phyloP scores from a whole-genome alignment of 2,329 filamentous ascomycete genomes.

The Fusarium newnesense region DNA sequence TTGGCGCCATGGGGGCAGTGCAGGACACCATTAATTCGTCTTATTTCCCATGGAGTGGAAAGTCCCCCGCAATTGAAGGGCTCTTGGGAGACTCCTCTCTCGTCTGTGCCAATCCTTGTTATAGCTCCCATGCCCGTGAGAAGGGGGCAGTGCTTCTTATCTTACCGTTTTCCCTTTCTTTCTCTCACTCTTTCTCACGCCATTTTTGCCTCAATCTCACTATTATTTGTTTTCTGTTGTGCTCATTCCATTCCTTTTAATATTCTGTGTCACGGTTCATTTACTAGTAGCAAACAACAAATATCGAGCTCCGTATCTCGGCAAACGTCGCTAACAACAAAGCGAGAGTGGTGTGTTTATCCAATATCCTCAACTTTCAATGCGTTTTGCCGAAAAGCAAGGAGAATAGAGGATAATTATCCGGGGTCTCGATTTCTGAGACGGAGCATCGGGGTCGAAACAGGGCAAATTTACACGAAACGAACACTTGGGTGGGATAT shows the following conservation, averaged over 20 bases:
- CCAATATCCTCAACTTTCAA: not conserved
- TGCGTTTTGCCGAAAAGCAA: not conserved
- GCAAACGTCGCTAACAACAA: not conserved
- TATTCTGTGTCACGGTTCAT: not conserved
- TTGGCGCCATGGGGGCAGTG: conserved; percentile 33
- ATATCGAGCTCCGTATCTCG: not conserved
- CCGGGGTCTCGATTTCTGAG: not conserved
- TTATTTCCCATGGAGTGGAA: conserved; percentile 23
- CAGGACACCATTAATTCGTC: conserved; percentile 20
- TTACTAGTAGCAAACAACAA: not conserved
- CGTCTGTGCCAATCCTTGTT: not conserved
- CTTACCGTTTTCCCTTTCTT: not conserved
- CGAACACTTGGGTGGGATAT: conserved; percentile 2
- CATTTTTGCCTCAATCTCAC: not conserved
- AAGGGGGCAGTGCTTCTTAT: conserved; percentile 31
- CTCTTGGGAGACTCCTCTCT: conserved; percentile 3
- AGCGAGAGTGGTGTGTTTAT: not conserved
- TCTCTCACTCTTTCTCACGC: not conserved
- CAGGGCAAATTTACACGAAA: conserved; percentile 6
- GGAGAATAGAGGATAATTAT: not conserved
- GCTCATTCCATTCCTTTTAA: not conserved
- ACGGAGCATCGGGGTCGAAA: not conserved
- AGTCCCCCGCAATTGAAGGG: conserved; percentile 19
- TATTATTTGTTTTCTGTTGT: not conserved
- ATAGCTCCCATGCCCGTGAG: not conserved